Percentiles rank a stretch among this genome's conserved stretches.
Conservation (phyloP, 495 filamentous ascomycete genomes). For the Hypoxylon trugodes region DNA sequence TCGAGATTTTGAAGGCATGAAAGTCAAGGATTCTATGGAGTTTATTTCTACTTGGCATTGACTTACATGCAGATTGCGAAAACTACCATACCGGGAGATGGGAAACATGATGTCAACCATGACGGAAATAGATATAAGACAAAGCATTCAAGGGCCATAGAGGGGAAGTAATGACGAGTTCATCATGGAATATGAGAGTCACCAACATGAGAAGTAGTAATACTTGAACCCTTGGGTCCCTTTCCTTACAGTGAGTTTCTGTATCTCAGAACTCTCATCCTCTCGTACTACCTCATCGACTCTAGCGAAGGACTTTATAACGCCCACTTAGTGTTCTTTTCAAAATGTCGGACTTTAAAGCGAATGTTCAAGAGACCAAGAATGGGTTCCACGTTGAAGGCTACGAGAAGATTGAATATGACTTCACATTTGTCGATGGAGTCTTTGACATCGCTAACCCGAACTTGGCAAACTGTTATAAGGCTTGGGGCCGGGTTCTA, state of each 20-base stretch:
- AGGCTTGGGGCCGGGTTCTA: constrained; percentile 64
- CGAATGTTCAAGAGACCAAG: constrained; percentile 62
- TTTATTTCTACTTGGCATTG: constrained; percentile 2
- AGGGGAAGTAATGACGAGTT: constrained; percentile 20
- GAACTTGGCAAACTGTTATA: constrained; percentile 65
- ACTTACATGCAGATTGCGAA: constrained; percentile 14
- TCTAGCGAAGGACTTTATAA: too few species aligned
- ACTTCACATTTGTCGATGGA: constrained; percentile 71
- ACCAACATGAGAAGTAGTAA: neutral
- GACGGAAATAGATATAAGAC: constrained; percentile 19
- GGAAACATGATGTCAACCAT: neutral
- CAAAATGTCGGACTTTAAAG: constrained; percentile 68
- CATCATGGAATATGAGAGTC: neutral
- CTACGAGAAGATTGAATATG: constrained; percentile 73
- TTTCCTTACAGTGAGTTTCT: neutral
- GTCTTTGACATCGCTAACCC: constrained; percentile 62
- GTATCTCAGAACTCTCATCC: constrained; percentile 2
- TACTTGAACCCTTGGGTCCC: constrained; percentile 12
- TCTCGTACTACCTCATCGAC: neutral
- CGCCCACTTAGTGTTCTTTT: too few species aligned
- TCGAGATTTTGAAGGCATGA: constrained; percentile 10
- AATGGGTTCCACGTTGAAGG: constrained; percentile 68
- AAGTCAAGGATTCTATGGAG: constrained; percentile 15
- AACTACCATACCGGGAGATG: neutral
- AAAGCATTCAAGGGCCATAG: constrained; percentile 1